Evolutionary conservation across 441 rosid species (phyloP), one percentile per base, ranked within the genome.

Genomic region (Croton laevigatus): DNA sequence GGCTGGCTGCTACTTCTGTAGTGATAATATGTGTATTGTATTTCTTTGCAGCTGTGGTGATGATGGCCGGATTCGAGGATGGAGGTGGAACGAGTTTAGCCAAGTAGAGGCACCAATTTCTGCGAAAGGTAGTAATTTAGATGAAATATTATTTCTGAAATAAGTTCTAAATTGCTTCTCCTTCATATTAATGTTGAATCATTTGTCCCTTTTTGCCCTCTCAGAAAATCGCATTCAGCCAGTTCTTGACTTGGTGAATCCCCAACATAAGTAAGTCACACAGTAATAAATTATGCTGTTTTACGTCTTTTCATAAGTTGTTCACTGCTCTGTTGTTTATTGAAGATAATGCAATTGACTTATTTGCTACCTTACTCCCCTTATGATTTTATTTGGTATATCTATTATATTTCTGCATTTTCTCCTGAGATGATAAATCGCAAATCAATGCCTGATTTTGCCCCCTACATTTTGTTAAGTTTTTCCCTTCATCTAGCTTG

Each of bases 1-100:
- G 20, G 37, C n/a, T 22, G 37, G 27, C 37, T 46, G 20, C 0
- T 14, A 14, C 23, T 7, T 73, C 16, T 36, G 19, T 46, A 40
- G 9, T 13, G 23, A 22, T 40, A 48, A 40, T 49, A 22, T n/a
- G 2, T 20, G 1, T 38, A 27, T 63, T 19, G 5, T 70, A 40
- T 13, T 3, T 60, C 63, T 22, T 17, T 85, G 76, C 70, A 94
- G 99, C 69, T 92, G 98, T 78, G 98, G 98, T 54, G 99, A 94
- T 74, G 98, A 94, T 84, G 99, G 99, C 34, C 80, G 87, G 75
- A 86, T 94, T 70, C 74, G 86, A 17, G 99, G 99, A 73, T 94
- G 99, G 98, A 85, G 76, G 55, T 92, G 99, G 99, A 87, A 76
- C 62, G 91, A 89, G 62, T 76, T 86, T 74, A 4, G 40, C 5